Base-by-base conservation (phyloP, 2,329 filamentous ascomycete genomes). In the Cytospora leucostoma region DNA sequence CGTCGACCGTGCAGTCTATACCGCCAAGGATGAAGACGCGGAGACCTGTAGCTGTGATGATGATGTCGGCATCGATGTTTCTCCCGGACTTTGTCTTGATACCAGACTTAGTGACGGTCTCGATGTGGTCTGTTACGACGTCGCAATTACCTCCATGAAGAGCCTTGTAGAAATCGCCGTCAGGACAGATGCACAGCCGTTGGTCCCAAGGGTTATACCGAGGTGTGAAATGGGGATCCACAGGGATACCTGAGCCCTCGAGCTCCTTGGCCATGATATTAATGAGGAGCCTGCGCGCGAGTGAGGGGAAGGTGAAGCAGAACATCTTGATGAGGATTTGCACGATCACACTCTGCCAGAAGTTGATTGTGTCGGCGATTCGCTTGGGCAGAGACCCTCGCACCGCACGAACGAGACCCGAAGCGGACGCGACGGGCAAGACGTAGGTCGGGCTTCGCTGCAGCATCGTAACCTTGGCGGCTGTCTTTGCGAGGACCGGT, bases 391-490 rank as follows among this genome's bases (percentile, higher is more conserved):
- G 70, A 1, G 79, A 69, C 2, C 71, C 72, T 11, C 76, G 77
- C 4, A 84, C 65, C 1, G 77, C 68, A 7, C 68, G 71, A 40
- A 78, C 73, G 2, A 71, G 70, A 32, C 80, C 78, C 0, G 82
- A 76, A 2, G 57, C 49, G 8, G 61, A 57, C 21, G 64, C 57
- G 1, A 86, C 68, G n/a, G 83, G 77, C 52, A 89, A 68, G 61
- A 93, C 81, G 70, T 91, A 93, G 0, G 82, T 84, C 0, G 92
- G 92, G 53, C 87, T 92, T 62, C 92, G 86, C 76, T 96, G 92
- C 3, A 96, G 81, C 85, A 94, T 92, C 1, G 90, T 94, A 34
- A 93, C 86, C 15, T 84, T 82, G 6, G 76, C 76, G 6, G 89
- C 90, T 47, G 82, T 84, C 51, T 89, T 77, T 0, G 87, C 85